Evolutionary conservation across 108 stramenopile genomes (phyloP).

Genomic region (Mediolabrus comicus): DNA sequence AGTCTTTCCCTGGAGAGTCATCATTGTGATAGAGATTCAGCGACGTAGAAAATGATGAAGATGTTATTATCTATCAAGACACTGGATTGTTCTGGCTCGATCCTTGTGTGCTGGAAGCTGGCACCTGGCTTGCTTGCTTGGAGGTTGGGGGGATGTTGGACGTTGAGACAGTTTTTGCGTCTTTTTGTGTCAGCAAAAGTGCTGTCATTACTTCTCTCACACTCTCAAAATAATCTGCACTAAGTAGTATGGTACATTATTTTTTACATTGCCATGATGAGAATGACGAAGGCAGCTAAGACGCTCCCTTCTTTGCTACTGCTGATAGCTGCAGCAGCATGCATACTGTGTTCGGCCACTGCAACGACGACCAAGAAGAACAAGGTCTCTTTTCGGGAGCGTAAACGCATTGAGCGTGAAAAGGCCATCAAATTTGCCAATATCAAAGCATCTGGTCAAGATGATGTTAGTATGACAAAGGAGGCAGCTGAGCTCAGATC

Average conservation of each 20-base stretch:
- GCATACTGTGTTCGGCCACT: background rate
- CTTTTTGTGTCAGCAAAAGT: too few species aligned
- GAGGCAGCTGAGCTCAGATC: slow-evolving; percentile 44
- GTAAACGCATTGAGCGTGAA: slow-evolving; percentile 9
- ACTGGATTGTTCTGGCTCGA: too few species aligned
- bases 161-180: too few species aligned
- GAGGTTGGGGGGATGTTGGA: too few species aligned
- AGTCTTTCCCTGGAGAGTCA: slow-evolving; percentile 40
- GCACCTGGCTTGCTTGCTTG: too few species aligned
- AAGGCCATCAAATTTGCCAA: slow-evolving; percentile 34
- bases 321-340: background rate
- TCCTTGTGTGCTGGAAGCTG: too few species aligned
- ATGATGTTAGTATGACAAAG: slow-evolving; percentile 41
- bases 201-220: too few species aligned
- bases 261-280: too few species aligned
- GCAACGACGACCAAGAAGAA: background rate
- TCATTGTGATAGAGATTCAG: slow-evolving; percentile 23
- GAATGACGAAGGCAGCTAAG: too few species aligned
- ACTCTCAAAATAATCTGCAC: too few species aligned
- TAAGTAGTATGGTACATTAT: too few species aligned
- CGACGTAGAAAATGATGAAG: background rate
- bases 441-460: slow-evolving; percentile 42
- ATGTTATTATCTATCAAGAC: background rate
- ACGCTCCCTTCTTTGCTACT: background rate
- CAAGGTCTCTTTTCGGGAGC: background rate